A percentile compares a stretch with the other conserved stretches of the same genome.
Evolutionary conservation across 2,329 filamentous ascomycete genomes (phyloP).

Genomic region (Scedosporium dehoogii): DNA sequence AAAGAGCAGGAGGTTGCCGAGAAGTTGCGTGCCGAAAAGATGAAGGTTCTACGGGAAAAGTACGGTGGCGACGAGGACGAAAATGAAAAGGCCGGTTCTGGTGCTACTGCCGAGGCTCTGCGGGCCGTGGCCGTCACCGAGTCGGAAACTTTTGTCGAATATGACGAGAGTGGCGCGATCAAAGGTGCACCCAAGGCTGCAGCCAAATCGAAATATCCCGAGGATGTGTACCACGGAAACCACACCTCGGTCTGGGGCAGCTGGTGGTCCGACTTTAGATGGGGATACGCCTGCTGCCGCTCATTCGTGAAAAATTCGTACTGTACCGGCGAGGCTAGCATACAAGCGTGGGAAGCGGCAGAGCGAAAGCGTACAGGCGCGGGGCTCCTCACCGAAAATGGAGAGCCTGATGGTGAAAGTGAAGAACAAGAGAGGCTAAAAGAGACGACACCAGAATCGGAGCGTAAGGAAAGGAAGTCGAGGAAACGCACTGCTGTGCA

Average conservation of each 20-base stretch:
- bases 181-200: slow-evolving; percentile 73
- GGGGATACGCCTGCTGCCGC: slow-evolving; percentile 95
- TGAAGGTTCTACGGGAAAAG: slow-evolving; percentile 65
- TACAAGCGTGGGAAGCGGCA: slow-evolving; percentile 66
- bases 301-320: slow-evolving; percentile 94
- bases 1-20: slow-evolving; percentile 68
- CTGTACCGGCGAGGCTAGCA: slow-evolving; percentile 88
- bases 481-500: slow-evolving; percentile 72
- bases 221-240: slow-evolving; percentile 83
- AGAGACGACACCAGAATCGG: slow-evolving; percentile 17
- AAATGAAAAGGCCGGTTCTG: background rate
- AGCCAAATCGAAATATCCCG: slow-evolving; percentile 82
- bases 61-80: slow-evolving; percentile 59
- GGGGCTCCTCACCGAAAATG: slow-evolving; percentile 22
- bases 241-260: slow-evolving; percentile 91
- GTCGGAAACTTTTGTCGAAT: slow-evolving; percentile 84
- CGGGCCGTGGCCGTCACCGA: slow-evolving; percentile 56
- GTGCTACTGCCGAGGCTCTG: slow-evolving; percentile 12
- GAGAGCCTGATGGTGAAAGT: slow-evolving; percentile 19
- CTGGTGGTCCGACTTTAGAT: slow-evolving; percentile 93
- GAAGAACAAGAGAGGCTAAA: slow-evolving; percentile 13
- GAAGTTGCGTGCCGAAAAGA: slow-evolving; percentile 54
- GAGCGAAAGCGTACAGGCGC: slow-evolving; percentile 47
- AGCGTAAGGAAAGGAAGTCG: slow-evolving; percentile 20
- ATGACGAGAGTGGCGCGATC: slow-evolving; percentile 80